Percentiles rank a stretch among this genome's conserved stretches.
Conservation (phyloP, 768 basidiomycete species). For the Myochromella boudieri region DNA sequence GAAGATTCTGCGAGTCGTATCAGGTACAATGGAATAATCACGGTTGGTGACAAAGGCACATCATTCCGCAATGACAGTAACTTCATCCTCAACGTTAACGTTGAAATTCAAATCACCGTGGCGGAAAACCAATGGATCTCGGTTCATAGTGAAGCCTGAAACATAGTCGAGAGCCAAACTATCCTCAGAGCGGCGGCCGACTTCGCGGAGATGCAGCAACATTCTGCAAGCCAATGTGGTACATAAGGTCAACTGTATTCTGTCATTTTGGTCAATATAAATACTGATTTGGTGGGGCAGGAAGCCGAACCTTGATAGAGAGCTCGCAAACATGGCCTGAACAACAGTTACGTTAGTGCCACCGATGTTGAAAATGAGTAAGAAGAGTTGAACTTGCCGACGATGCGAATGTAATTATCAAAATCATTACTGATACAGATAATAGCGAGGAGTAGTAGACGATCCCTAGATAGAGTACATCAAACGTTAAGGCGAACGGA, state of each 20-base stretch:
- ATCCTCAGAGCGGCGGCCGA: background rate
- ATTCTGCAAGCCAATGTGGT: constrained; percentile 2
- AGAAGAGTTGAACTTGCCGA: background rate
- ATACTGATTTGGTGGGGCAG: no score
- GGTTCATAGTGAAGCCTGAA: background rate
- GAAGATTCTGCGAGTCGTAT: no score
- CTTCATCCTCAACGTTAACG: background rate
- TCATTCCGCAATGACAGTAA: no score
- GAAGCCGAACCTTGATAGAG: constrained; percentile 1
- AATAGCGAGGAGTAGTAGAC: constrained; percentile 1
- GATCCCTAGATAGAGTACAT: no score
- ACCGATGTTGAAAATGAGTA: background rate
- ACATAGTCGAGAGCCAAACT: background rate
- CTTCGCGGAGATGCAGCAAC: constrained; percentile 5
- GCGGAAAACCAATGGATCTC: constrained; percentile 3
- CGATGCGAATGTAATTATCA: constrained; percentile 1
- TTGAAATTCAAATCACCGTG: background rate
- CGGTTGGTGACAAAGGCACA: no score
- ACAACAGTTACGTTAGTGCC: background rate
- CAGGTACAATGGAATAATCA: no score
- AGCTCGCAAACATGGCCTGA: constrained; percentile 3
- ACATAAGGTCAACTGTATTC: constrained; percentile 1
- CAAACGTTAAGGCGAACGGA: background rate
- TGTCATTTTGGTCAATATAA: background rate
- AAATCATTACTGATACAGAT: constrained; percentile 4